Base-by-base conservation (phyloP, 2,329 filamentous ascomycete species). In the Diaporthe eres region DNA sequence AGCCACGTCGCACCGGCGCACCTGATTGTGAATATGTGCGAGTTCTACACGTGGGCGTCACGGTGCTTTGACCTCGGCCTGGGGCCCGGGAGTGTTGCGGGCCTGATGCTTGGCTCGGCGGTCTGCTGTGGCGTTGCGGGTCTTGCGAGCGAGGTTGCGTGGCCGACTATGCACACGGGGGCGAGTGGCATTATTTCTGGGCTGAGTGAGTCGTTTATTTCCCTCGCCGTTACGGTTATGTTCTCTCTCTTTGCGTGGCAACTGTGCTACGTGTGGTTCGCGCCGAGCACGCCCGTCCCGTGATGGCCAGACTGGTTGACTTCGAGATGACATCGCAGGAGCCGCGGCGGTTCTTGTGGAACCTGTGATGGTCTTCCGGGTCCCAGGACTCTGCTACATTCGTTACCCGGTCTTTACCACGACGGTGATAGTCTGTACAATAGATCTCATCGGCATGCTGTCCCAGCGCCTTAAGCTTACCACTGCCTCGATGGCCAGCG, bases 1-100 rank as follows among this genome's bases (percentile, higher is more conserved):
- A 39, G 63, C 63, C 63, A 68, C 22, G 6, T 15, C 3, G 47
- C 12, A 13, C 47, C 34, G 7, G 47, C 13, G 13, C 47, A 68
- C 12, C 65, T 68, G 22, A 9, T 68, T 13, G 65, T 9, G n/a
- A 68, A 68, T 9, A 68, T 68, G 47, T 12, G 47, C 8, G 34
- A 6, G 22, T 68, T 68, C 28, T 68, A 42, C 31, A 25, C 22
- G 31, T 68, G 47, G 65, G 65, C 47, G 6, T 68, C 65, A 15
- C 47, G 65, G 31, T 68, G 63, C 28, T 68, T 68, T 10, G 63
- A 68, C 19, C 31, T 68, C 12, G 63, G 47, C 4, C 17, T 68
- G 28, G 63, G 63, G 1, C 31, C 19, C 0, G 28, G 12, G 2
- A 17, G 10, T 1, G 44, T 68, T 7, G 47, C 47, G 12, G 19